These are phyloP conservation scores for Novakomyces olei DNA, from an alignment of 805 yeast species.

Conservation along the genomic window DNA sequence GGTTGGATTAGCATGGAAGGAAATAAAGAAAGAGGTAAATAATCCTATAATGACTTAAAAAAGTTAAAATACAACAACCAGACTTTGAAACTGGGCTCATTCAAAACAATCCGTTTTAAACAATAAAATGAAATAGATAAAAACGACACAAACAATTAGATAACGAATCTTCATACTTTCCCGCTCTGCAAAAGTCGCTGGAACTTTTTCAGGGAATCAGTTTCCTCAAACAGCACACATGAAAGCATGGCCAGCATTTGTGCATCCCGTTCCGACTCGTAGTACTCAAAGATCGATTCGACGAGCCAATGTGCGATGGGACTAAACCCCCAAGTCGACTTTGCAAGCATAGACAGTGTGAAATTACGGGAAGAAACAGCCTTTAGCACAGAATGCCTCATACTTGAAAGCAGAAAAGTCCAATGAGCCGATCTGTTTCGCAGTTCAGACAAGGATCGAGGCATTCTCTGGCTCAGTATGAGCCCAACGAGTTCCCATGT, in stretches of 20 bases:
- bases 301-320: constrained; percentile 60
- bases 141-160: not conserved
- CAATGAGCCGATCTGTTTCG: too few relatives aligned
- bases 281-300: constrained; percentile 35
- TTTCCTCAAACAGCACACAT: constrained; percentile 40
- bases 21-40: too few relatives aligned
- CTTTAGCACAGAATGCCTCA: too few relatives aligned
- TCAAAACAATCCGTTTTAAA: not conserved
- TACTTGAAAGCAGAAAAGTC: too few relatives aligned
- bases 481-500: too few relatives aligned
- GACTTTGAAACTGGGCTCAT: not conserved
- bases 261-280: constrained; percentile 39
- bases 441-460: too few relatives aligned
- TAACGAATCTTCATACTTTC: not conserved
- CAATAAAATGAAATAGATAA: not conserved
- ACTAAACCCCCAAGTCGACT: constrained; percentile 61
- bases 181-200: not conserved
- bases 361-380: constrained; percentile 3
- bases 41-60: too few relatives aligned
- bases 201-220: not conserved
- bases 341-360: too few relatives aligned
- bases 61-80: too few relatives aligned
- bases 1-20: too few relatives aligned
- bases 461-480: too few relatives aligned
- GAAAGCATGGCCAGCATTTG: constrained; percentile 85